Base-by-base conservation (phyloP, 1,139 yeast species). In the Lodderomyces beijingensis region DNA sequence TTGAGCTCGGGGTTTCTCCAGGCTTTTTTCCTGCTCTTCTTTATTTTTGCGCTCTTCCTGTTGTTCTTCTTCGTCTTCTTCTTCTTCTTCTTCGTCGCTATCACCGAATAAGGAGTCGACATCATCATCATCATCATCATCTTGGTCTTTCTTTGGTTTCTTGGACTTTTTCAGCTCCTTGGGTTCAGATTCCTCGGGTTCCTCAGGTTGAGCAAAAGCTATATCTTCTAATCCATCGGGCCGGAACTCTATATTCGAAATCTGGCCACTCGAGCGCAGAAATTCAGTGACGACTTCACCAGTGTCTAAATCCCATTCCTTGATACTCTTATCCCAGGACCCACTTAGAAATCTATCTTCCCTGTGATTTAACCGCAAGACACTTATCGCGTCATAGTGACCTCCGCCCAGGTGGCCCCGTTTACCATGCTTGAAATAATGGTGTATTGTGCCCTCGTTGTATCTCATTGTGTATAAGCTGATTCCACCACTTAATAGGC, bases 401-500 rank as follows among this genome's bases (percentile, higher is more conserved):
- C 74, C 74, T 7, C 31, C 16, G 13, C 41, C 39, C 9, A 31
- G 30, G 23, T 44, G 45, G 4, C 38, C 38, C 28, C 48, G 50
- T 11, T 43, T 42, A 3, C 58, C 55, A 31, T 70, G 71, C 35
- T 63, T 62, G 53, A 91, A 79, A 51, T 86, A 85, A 47, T 88
- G 87, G 33, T 82, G 83, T 11, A 85, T 76, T 15, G 71, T 59
- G 4, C 98, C 98, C 57, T 89, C 97, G 50, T 74, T 77, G 47
- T 86, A 82, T 34, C 95, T 66, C 50, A 87, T 76, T 1, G 94
- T 79, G 52, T 88, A 95, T 34, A 91, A 54, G 1, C 89, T 72
- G 25, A 93, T 86, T 0, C 96, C 96, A 19, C 99, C 99, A 16
- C 79, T 67, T 24, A 76, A 67, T 16, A 88, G 66, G 0, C 99